These are phyloP conservation scores for Strombidium stylifer DNA, from an alignment of 73 alveolate species.

Conservation along the genomic window DNA sequence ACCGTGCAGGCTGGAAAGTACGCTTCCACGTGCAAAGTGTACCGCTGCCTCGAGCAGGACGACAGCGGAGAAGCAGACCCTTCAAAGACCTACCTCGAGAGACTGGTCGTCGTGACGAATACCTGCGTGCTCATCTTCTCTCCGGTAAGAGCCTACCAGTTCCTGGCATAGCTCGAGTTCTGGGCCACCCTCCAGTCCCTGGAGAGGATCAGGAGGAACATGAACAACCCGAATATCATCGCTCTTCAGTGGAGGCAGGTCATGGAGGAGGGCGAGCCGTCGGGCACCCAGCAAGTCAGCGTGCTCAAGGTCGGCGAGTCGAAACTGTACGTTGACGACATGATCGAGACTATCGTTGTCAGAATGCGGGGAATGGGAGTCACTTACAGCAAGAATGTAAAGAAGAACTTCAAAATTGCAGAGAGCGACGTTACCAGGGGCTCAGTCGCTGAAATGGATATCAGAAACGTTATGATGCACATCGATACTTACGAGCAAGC, in stretches of 20 bases:
- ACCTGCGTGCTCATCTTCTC: constrained; percentile 42
- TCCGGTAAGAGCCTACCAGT: constrained; percentile 1
- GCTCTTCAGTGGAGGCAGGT: constrained; percentile 53
- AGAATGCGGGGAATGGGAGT: constrained; percentile 54
- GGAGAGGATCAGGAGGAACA: constrained; percentile 34
- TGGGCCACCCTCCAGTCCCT: constrained; percentile 62
- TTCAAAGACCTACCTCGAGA: constrained; percentile 21
- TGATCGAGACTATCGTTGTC: constrained; percentile 9
- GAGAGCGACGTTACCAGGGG: constrained; percentile 49
- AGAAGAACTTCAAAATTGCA: neutral
- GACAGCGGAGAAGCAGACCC: constrained; percentile 25
- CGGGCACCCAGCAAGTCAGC: constrained; percentile 9
- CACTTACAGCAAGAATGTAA: constrained; percentile 33
- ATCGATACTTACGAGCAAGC: constrained; percentile 59
- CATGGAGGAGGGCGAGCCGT: constrained; percentile 32
- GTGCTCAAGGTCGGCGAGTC: constrained; percentile 5
- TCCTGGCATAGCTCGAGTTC: constrained; percentile 26
- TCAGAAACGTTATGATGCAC: constrained; percentile 43
- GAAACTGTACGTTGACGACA: too few species aligned
- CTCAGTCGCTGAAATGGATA: constrained; percentile 31
- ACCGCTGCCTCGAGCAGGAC: constrained; percentile 23
- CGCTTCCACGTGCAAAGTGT: constrained; percentile 33
- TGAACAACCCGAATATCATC: constrained; percentile 20
- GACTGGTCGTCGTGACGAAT: constrained; percentile 34
- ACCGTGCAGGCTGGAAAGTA: too few species aligned